phyloP scores from a whole-genome alignment of 768 basidiomycete species.

The Fibroporia radiculosa region DNA sequence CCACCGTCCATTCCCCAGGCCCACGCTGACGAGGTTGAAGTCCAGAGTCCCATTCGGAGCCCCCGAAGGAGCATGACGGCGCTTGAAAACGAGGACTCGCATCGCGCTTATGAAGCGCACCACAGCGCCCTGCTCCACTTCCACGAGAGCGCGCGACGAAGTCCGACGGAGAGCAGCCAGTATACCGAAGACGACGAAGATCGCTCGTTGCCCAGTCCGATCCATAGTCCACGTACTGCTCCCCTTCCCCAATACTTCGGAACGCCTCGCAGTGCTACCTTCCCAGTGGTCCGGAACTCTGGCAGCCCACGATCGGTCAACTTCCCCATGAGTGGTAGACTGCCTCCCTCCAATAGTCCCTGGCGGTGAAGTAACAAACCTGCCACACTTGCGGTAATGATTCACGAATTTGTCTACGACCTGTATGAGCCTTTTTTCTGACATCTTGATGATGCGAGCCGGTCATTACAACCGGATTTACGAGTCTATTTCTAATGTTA shows the following conservation, averaged over 20 bases:
- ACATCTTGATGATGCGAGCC: neutral
- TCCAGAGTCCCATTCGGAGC: neutral
- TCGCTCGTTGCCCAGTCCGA: neutral
- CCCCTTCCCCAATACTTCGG: neutral
- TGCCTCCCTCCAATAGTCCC: neutral
- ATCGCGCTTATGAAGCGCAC: neutral
- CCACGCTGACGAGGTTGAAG: neutral
- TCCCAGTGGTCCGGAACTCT: neutral
- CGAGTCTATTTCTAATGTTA: no score
- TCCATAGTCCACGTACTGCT: neutral
- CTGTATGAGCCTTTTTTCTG: neutral
- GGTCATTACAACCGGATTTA: no score
- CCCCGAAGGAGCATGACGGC: neutral
- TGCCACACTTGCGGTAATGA: neutral
- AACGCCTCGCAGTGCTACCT: slow-evolving; percentile 2
- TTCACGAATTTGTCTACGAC: neutral
- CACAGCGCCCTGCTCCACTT: neutral
- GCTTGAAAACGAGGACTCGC: neutral
- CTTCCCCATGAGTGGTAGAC: slow-evolving; percentile 1
- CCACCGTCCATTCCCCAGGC: neutral
- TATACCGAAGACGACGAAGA: slow-evolving; percentile 2
- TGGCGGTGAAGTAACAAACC: neutral
- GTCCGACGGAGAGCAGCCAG: slow-evolving; percentile 3
- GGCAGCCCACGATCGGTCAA: neutral
- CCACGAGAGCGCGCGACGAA: neutral